Evolutionary conservation across 768 basidiomycete genomes (phyloP).

Genomic region (Leccinum longicurvipes): DNA sequence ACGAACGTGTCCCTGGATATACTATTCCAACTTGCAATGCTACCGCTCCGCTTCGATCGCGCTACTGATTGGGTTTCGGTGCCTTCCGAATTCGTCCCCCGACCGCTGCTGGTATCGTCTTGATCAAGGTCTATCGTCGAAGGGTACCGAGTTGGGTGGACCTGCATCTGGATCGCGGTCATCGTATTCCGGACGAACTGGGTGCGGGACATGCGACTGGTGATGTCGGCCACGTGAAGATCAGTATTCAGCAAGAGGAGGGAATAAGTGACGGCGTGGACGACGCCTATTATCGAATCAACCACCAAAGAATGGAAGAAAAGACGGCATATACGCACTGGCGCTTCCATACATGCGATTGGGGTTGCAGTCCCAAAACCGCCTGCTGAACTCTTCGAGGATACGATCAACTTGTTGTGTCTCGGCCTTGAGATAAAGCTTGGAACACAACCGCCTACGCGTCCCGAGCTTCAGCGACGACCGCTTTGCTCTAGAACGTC

Average conservation of each 20-base stretch:
- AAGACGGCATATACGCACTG: conserved; percentile 47
- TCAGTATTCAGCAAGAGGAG: conserved; percentile 95
- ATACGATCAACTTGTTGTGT: conserved; percentile 98
- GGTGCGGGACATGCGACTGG: conserved; percentile 82
- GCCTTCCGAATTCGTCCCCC: conserved; percentile 53
- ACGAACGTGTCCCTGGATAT: conserved; percentile 58
- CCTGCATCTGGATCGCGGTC: conserved; percentile 75
- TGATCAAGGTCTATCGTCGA: conserved; percentile 62
- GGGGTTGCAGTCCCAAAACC: conserved; percentile 93
- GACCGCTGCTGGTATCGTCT: conserved; percentile 65
- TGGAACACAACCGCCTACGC: conserved; percentile 77
- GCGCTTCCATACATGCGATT: conserved; percentile 75
- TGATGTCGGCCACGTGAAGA: conserved; percentile 89
- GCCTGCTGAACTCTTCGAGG: conserved; percentile 82
- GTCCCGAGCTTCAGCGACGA: background rate
- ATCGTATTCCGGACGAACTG: conserved; percentile 95
- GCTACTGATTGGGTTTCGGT: conserved; percentile 44
- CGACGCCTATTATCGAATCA: conserved; percentile 57
- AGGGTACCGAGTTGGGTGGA: conserved; percentile 52
- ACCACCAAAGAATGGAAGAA: background rate
- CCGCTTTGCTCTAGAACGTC: background rate
- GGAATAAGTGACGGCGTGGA: conserved; percentile 94
- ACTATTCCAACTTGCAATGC: conserved; percentile 83
- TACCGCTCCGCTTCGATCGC: conserved; percentile 75
- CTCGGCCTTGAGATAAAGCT: conserved; percentile 91